Conservation (phyloP, 2,329 filamentous ascomycete genomes). For the Botrytis elliptica region DNA sequence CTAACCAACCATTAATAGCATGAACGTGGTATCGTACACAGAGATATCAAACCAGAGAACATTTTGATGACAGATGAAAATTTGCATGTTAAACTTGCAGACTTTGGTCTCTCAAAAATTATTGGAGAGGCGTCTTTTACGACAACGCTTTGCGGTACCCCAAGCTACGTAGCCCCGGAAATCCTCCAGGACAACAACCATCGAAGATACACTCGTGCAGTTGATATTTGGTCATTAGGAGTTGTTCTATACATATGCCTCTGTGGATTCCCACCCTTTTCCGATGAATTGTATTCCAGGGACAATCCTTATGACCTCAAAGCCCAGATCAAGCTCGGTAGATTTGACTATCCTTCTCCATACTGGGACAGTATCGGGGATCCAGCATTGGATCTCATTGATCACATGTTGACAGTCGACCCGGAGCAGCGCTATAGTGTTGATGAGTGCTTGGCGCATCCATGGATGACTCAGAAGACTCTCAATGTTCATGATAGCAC, state of each 20-base stretch:
- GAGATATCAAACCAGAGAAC: slow-evolving; percentile 65
- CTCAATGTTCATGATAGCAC: slow-evolving; percentile 78
- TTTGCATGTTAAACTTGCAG: slow-evolving; percentile 84
- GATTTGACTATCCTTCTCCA: slow-evolving; percentile 92
- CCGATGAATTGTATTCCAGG: slow-evolving; percentile 78
- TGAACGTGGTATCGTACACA: slow-evolving; percentile 93
- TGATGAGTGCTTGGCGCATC: slow-evolving; percentile 86
- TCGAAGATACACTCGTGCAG: slow-evolving; percentile 88
- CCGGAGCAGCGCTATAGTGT: slow-evolving; percentile 80
- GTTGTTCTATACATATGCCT: slow-evolving; percentile 97
- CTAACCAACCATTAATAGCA: slow-evolving; percentile 59
- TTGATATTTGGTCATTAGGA: slow-evolving; percentile 96
- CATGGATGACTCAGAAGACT: slow-evolving; percentile 71
- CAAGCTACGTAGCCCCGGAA: slow-evolving; percentile 93
- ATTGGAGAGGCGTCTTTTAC: slow-evolving; percentile 98
- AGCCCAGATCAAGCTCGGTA: slow-evolving; percentile 84
- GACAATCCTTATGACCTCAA: slow-evolving; percentile 85
- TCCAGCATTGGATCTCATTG: slow-evolving; percentile 85
- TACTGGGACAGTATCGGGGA: slow-evolving; percentile 93
- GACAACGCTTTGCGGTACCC: slow-evolving; percentile 93
- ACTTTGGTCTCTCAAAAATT: slow-evolving; percentile 97
- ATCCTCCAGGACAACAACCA: slow-evolving; percentile 80
- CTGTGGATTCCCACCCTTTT: slow-evolving; percentile 95
- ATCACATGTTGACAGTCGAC: slow-evolving; percentile 89
- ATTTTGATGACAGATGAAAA: slow-evolving; percentile 86